These are phyloP conservation scores for Pilatotrama ljubarskyi DNA, from an alignment of 768 basidiomycete genomes.

Conservation along the genomic window DNA sequence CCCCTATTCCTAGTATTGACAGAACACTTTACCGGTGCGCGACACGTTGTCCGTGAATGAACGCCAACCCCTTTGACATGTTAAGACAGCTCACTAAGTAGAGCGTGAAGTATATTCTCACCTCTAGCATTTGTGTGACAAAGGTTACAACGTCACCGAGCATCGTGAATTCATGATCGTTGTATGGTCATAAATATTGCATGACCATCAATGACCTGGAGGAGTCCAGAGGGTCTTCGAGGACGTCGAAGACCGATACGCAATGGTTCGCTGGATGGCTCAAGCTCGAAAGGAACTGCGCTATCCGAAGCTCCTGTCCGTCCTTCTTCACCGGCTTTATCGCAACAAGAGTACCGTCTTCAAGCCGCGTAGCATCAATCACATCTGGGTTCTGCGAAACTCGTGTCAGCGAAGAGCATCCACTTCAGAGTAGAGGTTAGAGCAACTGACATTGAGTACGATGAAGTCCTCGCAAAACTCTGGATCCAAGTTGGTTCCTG, in stretches of 20 bases:
- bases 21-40: conserved; percentile 19
- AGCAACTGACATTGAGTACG: neutral
- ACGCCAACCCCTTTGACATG: conserved; percentile 16
- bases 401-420: neutral
- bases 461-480: conserved; percentile 21
- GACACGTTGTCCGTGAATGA: conserved; percentile 18
- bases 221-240: conserved; percentile 20
- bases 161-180: conserved; percentile 28
- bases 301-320: conserved; percentile 4
- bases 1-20: neutral
- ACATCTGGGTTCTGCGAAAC: conserved; percentile 1
- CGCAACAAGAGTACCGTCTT: too few species aligned
- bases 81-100: neutral
- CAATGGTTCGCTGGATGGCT: conserved; percentile 24
- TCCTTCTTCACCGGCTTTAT: neutral
- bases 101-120: neutral
- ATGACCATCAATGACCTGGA: conserved; percentile 23
- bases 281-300: too few species aligned
- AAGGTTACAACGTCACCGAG: conserved; percentile 26
- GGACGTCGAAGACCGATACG: conserved; percentile 24
- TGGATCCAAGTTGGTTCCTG: conserved; percentile 10
- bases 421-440: neutral
- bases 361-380: conserved; percentile 19
- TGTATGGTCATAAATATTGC: conserved; percentile 27
- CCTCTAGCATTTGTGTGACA: conserved; percentile 8